Percentiles rank a stretch among this genome's conserved stretches.
phyloP scores from a whole-genome alignment of 2,329 filamentous ascomycete species.

The Malbranchea zuffiana region DNA sequence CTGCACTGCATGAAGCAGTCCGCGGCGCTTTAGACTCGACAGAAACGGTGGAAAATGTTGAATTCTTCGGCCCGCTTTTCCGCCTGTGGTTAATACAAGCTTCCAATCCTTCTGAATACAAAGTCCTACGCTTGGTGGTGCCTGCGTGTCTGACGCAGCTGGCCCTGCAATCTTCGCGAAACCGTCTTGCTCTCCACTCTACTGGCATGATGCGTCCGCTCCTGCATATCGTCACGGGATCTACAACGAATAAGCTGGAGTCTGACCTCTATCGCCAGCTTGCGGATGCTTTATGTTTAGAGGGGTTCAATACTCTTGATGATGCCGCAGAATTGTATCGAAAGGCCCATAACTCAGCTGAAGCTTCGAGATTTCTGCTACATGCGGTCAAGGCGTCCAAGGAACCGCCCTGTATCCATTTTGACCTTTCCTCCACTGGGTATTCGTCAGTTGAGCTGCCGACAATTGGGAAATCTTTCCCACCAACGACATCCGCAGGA shows the following conservation, averaged over 20 bases:
- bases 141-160: slow-evolving; percentile 53
- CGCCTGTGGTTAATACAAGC: slow-evolving; percentile 48
- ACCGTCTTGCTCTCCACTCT: slow-evolving; percentile 59
- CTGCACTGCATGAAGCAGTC: slow-evolving; percentile 17
- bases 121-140: slow-evolving; percentile 43
- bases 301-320: slow-evolving; percentile 69
- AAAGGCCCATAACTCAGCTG: slow-evolving; percentile 42
- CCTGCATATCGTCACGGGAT: slow-evolving; percentile 51
- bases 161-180: slow-evolving; percentile 53
- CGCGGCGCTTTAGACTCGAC: slow-evolving; percentile 30
- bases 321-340: slow-evolving; percentile 68
- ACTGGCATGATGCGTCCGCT: slow-evolving; percentile 60
- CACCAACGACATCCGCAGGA: slow-evolving; percentile 63
- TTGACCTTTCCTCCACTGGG: slow-evolving; percentile 79
- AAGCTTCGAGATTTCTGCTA: slow-evolving; percentile 58
- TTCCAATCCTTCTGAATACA: slow-evolving; percentile 40
- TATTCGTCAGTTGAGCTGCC: slow-evolving; percentile 84
- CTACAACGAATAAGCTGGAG: slow-evolving; percentile 46
- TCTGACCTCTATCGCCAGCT: slow-evolving; percentile 52
- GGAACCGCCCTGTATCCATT: slow-evolving; percentile 77
- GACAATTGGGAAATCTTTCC: slow-evolving; percentile 74
- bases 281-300: slow-evolving; percentile 56
- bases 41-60: slow-evolving; percentile 34
- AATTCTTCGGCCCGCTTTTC: slow-evolving; percentile 30
- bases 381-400: slow-evolving; percentile 63